These are phyloP conservation scores for Delonix regia DNA, from an alignment of 306 rosid species.

Conservation along the genomic window DNA sequence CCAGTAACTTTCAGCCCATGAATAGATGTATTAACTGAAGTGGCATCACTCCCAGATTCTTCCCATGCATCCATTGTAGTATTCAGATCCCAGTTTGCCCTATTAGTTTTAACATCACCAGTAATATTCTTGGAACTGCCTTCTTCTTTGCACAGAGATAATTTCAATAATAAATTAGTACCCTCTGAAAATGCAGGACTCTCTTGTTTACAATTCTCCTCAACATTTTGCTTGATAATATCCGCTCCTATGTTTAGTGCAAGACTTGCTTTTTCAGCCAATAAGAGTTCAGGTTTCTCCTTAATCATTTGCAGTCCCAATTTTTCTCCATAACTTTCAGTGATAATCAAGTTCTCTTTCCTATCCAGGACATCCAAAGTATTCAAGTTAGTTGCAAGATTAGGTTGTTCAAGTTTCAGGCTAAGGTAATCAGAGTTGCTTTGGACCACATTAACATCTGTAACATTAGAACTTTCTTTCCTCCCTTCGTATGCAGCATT, in stretches of 20 bases:
- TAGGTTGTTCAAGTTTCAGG: background rate
- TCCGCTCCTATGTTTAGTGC: conserved; percentile 46
- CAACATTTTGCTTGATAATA: conserved; percentile 35
- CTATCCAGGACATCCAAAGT: background rate
- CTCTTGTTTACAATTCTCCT: conserved; percentile 48
- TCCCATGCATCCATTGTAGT: conserved; percentile 93
- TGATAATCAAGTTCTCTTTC: background rate
- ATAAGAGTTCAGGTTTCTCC: conserved; percentile 49
- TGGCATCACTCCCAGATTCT: conserved; percentile 51
- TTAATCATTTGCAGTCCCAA: conserved; percentile 32
- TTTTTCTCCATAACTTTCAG: conserved; percentile 21
- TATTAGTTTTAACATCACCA: conserved; percentile 39
- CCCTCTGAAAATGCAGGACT: conserved; percentile 43
- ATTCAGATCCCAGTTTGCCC: conserved; percentile 97
- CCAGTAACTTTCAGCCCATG: conserved; percentile 34
- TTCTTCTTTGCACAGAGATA: conserved; percentile 69
- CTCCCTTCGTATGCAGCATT: conserved; percentile 46
- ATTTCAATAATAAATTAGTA: conserved; percentile 53
- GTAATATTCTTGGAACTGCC: conserved; percentile 38
- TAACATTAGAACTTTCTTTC: conserved; percentile 46
- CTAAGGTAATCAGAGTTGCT: conserved; percentile 31
- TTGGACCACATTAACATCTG: conserved; percentile 41
- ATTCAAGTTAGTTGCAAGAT: background rate
- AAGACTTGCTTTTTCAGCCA: conserved; percentile 55
- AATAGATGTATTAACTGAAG: conserved; percentile 38